These are phyloP conservation scores for Grosmannia clavigera DNA, from an alignment of 2,329 filamentous ascomycete genomes.

Conservation along the genomic window DNA sequence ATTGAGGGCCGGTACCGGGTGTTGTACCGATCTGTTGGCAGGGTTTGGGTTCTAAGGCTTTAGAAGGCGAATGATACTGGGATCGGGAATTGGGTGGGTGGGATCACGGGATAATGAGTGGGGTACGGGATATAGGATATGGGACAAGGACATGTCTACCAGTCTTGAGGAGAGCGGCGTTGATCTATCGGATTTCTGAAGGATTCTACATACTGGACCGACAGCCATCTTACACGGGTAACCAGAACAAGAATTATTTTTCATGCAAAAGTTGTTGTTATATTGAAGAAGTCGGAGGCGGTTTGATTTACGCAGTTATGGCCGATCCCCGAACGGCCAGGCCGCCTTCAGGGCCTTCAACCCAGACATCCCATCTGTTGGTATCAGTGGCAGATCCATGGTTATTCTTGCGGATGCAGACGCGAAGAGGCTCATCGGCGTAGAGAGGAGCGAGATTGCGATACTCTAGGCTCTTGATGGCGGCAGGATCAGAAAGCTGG, in stretches of 20 bases:
- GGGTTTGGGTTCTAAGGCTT: not conserved
- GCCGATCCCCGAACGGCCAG: conserved; percentile 47
- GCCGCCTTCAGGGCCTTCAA: conserved; percentile 47
- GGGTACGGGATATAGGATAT: not conserved
- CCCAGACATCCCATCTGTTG: conserved; percentile 48
- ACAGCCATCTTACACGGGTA: not conserved
- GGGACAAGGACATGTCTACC: not conserved
- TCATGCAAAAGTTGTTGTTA: too few relatives aligned
- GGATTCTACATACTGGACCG: not conserved
- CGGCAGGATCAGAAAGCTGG: conserved; percentile 12
- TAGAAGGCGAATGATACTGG: not conserved
- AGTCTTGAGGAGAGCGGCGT: not conserved
- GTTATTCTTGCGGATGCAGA: conserved; percentile 48
- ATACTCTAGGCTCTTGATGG: conserved; percentile 55
- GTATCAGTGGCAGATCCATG: conserved; percentile 24
- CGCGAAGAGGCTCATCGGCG: conserved; percentile 53
- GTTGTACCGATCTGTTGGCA: not conserved
- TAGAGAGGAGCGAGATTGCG: conserved; percentile 74
- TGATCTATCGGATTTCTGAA: not conserved
- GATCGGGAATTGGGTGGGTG: not conserved
- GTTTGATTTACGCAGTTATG: not conserved
- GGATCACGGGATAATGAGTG: not conserved
- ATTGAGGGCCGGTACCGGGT: not conserved
- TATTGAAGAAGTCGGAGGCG: too few relatives aligned
- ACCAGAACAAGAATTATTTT: not conserved